phyloP scores from a whole-genome alignment of 2,329 filamentous ascomycete genomes.

The Aspergillus aculeatinus region DNA sequence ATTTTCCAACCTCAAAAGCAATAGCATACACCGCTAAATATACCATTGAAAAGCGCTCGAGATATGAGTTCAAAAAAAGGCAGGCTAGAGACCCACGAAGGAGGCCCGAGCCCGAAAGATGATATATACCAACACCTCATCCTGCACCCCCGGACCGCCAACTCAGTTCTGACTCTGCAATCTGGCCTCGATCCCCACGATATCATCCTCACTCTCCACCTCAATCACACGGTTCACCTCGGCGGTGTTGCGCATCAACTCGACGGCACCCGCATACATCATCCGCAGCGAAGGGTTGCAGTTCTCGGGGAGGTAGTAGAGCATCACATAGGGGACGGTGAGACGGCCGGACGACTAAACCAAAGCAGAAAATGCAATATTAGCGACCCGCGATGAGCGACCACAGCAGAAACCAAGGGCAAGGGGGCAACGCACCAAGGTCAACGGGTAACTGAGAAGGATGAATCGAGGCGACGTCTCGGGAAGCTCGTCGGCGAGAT shows the following conservation, averaged over 20 bases:
- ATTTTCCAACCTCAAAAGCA: background rate
- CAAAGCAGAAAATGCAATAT: background rate
- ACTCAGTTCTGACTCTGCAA: conserved; percentile 40
- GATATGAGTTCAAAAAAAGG: background rate
- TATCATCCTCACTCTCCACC: conserved; percentile 74
- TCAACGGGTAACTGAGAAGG: conserved; percentile 86
- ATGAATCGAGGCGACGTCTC: conserved; percentile 90
- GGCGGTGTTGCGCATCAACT: conserved; percentile 88
- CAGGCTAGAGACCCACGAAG: background rate
- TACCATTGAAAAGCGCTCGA: background rate
- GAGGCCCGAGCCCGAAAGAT: no score
- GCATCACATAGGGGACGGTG: conserved; percentile 87
- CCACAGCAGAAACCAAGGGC: background rate
- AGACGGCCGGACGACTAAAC: conserved; percentile 73
- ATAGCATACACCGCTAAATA: background rate
- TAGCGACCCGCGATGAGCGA: background rate
- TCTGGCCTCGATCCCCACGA: conserved; percentile 76
- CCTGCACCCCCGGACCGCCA: no score
- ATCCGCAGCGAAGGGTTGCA: conserved; percentile 85
- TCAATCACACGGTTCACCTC: conserved; percentile 89
- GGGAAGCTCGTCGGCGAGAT: conserved; percentile 83
- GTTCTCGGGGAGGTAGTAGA: conserved; percentile 92
- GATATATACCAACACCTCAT: no score
- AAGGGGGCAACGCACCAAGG: conserved; percentile 59
- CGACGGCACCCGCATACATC: conserved; percentile 94